phyloP scores from a whole-genome alignment of 169 alveolate species.

The Perkinsus olseni region DNA sequence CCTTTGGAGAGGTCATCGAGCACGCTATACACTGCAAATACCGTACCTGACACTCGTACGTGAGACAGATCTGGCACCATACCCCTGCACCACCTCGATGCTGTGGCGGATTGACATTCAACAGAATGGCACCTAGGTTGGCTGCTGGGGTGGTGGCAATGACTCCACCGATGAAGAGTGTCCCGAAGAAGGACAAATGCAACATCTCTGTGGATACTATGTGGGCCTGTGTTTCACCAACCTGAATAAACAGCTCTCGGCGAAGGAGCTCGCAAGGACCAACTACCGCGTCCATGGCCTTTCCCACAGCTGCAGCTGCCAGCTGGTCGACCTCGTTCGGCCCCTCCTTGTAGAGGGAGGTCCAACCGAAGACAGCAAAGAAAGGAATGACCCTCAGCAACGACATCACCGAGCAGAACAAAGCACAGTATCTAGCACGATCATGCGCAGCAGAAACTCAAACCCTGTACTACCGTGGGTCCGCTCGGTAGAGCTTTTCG shows the following conservation, averaged over 20 bases:
- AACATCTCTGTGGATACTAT: background rate
- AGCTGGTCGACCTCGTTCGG: background rate
- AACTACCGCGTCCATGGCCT: background rate
- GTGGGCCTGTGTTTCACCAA: background rate
- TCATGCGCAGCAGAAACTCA: background rate
- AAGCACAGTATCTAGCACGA: background rate
- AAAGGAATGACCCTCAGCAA: constrained; percentile 13
- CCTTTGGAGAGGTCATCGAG: constrained; percentile 30
- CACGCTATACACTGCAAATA: constrained; percentile 22
- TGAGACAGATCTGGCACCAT: background rate
- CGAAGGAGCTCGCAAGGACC: no score
- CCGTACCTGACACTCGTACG: background rate
- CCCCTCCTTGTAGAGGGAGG: constrained; percentile 16
- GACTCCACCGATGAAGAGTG: constrained; percentile 19
- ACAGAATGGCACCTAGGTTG: constrained; percentile 26
- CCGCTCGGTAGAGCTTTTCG: constrained; percentile 16
- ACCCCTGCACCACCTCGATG: background rate
- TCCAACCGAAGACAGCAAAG: background rate
- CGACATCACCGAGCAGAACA: background rate
- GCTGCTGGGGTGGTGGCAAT: constrained; percentile 24
- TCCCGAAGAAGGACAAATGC: constrained; percentile 9
- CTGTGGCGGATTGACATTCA: constrained; percentile 33
- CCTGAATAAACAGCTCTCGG: background rate
- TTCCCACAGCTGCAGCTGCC: background rate
- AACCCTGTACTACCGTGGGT: background rate